phyloP scores from a whole-genome alignment of 768 basidiomycete species.

The Jaapia argillacea region DNA sequence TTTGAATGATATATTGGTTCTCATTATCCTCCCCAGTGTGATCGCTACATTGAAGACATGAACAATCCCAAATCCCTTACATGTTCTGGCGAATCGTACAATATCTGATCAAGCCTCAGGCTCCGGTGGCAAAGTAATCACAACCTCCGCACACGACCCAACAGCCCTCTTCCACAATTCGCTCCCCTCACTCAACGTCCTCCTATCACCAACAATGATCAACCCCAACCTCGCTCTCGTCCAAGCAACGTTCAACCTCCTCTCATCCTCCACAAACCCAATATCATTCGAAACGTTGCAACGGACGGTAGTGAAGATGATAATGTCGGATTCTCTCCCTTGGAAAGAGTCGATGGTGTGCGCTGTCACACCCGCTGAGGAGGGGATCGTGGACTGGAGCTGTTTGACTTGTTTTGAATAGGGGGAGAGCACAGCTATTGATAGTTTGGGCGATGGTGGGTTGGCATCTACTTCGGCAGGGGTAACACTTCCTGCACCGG shows the following conservation, averaged over 20 bases:
- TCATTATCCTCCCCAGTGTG: no score
- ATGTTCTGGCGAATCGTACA: no score
- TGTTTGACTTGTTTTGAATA: conserved; percentile 47
- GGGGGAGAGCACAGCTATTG: conserved; percentile 44
- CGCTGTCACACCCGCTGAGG: conserved; percentile 20
- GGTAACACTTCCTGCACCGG: no score
- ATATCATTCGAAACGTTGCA: conserved; percentile 50
- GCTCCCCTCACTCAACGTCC: conserved; percentile 33
- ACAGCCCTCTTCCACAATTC: conserved; percentile 44
- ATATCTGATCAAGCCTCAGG: no score
- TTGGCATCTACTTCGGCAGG: no score
- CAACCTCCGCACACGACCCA: conserved; percentile 20
- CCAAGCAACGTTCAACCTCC: conserved; percentile 63
- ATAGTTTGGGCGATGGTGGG: conserved; percentile 3
- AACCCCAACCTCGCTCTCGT: conserved; percentile 49
- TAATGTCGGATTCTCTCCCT: conserved; percentile 56
- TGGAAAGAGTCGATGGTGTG: conserved; percentile 59
- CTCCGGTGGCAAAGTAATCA: conserved; percentile 9
- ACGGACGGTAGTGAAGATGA: conserved; percentile 57
- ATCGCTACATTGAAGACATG: no score
- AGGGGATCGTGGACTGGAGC: conserved; percentile 29
- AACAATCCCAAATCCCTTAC: no score
- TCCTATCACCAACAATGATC: conserved; percentile 49
- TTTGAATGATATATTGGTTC: no score
- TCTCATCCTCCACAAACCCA: conserved; percentile 53